Conservation (phyloP, 768 basidiomycete species). For the Mycena alexandri region DNA sequence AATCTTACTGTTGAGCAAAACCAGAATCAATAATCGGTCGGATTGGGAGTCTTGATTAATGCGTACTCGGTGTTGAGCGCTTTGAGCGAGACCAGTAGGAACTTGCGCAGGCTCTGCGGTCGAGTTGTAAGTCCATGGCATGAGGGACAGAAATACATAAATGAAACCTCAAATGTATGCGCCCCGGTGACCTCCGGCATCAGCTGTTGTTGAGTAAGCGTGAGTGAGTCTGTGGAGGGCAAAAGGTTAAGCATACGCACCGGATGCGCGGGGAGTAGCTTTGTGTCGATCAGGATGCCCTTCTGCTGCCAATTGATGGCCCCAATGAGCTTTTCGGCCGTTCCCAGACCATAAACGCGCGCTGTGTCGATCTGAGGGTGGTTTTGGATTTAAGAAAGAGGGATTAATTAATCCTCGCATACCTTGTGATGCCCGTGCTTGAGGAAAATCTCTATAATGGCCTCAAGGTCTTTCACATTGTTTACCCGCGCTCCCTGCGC, state of each 20-base stretch:
- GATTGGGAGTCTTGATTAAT: neutral
- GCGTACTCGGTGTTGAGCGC: slow-evolving; percentile 59
- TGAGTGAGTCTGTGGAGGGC: neutral
- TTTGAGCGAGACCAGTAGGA: slow-evolving; percentile 60
- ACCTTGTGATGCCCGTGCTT: slow-evolving; percentile 62
- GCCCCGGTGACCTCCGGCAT: neutral
- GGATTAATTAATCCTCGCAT: neutral
- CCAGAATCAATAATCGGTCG: neutral
- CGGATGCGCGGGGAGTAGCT: slow-evolving; percentile 60
- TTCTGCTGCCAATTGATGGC: slow-evolving; percentile 62
- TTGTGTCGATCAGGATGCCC: slow-evolving; percentile 69
- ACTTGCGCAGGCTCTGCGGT: slow-evolving; percentile 57
- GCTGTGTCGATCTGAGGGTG: slow-evolving; percentile 60
- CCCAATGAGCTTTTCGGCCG: slow-evolving; percentile 67
- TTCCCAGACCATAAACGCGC: slow-evolving; percentile 62
- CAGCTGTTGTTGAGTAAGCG: neutral
- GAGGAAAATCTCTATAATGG: slow-evolving; percentile 64
- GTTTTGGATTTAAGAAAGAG: too few relatives aligned
- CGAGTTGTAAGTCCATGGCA: neutral
- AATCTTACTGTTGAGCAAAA: slow-evolving; percentile 38
- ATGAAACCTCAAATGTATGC: slow-evolving; percentile 11
- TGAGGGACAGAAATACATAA: neutral
- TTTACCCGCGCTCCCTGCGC: slow-evolving; percentile 57
- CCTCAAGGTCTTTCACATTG: slow-evolving; percentile 56
- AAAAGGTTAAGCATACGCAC: neutral